Percentiles rank a stretch among this genome's conserved stretches.
Evolutionary conservation across 2,329 filamentous ascomycete genomes (phyloP).

Genomic region (Xylaria sp.): DNA sequence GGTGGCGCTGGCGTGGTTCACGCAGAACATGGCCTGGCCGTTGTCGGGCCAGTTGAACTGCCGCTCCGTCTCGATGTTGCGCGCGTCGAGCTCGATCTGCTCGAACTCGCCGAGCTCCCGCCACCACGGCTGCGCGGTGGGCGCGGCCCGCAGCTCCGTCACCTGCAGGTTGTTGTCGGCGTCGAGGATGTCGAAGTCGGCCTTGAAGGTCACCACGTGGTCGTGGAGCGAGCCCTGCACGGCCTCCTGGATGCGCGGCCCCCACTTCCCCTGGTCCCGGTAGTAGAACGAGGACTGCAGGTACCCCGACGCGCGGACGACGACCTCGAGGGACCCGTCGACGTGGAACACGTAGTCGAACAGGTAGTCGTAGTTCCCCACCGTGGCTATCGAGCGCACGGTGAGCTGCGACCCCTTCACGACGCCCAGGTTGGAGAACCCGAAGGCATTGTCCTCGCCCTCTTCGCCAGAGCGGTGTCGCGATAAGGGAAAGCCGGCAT

Average conservation of each 20-base stretch:
- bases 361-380: conserved; percentile 49
- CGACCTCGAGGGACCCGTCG: conserved; percentile 43
- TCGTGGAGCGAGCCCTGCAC: conserved; percentile 34
- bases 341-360: conserved; percentile 41
- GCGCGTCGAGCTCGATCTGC: conserved; percentile 37
- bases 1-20: conserved; percentile 39
- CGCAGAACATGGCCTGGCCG: conserved; percentile 42
- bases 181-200: conserved; percentile 36
- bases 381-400: conserved; percentile 43
- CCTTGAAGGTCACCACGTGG: conserved; percentile 35
- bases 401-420: conserved; percentile 40
- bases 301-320: conserved; percentile 43
- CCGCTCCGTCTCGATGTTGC: conserved; percentile 32
- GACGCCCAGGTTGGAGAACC: conserved; percentile 36
- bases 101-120: conserved; percentile 37
- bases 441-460: conserved; percentile 30
- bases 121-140: conserved; percentile 36
- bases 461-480: conserved; percentile 37
- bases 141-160: conserved; percentile 33
- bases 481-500: conserved; percentile 41
- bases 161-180: conserved; percentile 34
- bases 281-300: conserved; percentile 37
- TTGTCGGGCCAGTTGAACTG: conserved; percentile 42
- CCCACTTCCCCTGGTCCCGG: conserved; percentile 25
- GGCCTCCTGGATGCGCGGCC: conserved; percentile 31